Base-by-base conservation (phyloP, 371 early-diverging fungal species). In the Mucor piriformis region DNA sequence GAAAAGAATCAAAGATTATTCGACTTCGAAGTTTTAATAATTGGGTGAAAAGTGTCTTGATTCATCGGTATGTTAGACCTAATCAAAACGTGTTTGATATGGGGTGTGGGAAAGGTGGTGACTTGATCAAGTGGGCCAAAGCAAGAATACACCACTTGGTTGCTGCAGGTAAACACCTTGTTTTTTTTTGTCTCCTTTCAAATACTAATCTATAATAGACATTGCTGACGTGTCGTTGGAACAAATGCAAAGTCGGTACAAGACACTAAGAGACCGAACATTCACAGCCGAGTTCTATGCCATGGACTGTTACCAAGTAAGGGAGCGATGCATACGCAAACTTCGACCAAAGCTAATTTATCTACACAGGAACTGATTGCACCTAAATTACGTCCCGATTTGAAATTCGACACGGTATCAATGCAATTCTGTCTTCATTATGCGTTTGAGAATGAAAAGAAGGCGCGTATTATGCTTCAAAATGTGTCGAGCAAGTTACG, bases 81-180 rank as follows among this genome's bases (percentile, higher is more conserved):
- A 64, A 67, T 0, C 72, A 79, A 33, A 61, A 52, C 52, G 94
- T 94, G 0, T 83, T 99, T 50, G 99, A 99, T 74, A 76, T 99
- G 63, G 97, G 97, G 4, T 97, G 98, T 70, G 99, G 99, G 5
- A 99, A 99, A 79, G 99, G 99, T 21, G 99, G 99, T n/a, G 99
- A 99, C 77, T 73, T 99, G 53, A 72, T 83, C 34, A 99, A 99
- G 68, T 97, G 92, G 93, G 67, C 80, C 8, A 86, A 87, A 58
- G 91, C 91, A 3, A 61, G 74, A 15, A 91, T 97, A 15, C 65
- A 70, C 24, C 77, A 86, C 43, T 80, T 92, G 24, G 85, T 94
- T 10, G 95, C 94, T 42, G 79, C 84, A 54, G 88, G 85, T 87
- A 79, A 46, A 1, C 16, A 15, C 0, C 15, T 38, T 38, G 11